Evolutionary conservation across 768 basidiomycete genomes (phyloP).

Genomic region (Stropharia rugosoannulata): DNA sequence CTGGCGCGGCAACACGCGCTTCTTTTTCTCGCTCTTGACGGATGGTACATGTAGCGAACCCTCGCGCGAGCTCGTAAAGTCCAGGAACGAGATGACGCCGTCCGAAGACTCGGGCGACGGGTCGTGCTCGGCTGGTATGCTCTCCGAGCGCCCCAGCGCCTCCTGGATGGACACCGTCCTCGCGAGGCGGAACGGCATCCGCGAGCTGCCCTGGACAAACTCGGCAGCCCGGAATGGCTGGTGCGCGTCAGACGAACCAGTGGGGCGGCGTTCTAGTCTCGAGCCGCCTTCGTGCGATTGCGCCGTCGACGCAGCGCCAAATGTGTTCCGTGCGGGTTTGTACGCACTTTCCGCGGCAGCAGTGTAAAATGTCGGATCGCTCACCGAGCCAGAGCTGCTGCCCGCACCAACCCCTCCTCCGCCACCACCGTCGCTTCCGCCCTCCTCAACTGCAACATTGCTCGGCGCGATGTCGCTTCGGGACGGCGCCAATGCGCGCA

Average conservation of each 20-base stretch:
- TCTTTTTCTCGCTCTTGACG: conserved; percentile 10
- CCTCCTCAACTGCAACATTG: background rate
- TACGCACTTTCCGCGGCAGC: conserved; percentile 4
- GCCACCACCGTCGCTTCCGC: background rate
- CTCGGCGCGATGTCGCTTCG: background rate
- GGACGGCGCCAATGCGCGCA: background rate
- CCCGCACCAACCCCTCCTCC: background rate
- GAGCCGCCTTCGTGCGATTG: background rate
- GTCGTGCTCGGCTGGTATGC: conserved; percentile 1
- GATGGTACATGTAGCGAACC: conserved; percentile 20
- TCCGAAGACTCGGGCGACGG: conserved; percentile 15
- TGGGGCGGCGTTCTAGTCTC: background rate
- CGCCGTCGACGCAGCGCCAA: conserved; percentile 1
- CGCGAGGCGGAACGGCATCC: conserved; percentile 20
- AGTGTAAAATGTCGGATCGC: conserved; percentile 4
- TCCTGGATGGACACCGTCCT: conserved; percentile 9
- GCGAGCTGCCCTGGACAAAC: conserved; percentile 18
- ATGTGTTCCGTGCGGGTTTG: conserved; percentile 11
- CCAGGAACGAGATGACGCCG: conserved; percentile 21
- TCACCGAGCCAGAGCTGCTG: conserved; percentile 5
- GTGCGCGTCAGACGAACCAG: background rate
- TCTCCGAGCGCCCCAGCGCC: background rate
- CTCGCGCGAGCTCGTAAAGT: conserved; percentile 22
- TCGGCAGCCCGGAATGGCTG: conserved; percentile 6
- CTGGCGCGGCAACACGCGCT: background rate